Base-by-base conservation (phyloP, 2,329 filamentous ascomycete genomes). In the Clonostachys chloroleuca region DNA sequence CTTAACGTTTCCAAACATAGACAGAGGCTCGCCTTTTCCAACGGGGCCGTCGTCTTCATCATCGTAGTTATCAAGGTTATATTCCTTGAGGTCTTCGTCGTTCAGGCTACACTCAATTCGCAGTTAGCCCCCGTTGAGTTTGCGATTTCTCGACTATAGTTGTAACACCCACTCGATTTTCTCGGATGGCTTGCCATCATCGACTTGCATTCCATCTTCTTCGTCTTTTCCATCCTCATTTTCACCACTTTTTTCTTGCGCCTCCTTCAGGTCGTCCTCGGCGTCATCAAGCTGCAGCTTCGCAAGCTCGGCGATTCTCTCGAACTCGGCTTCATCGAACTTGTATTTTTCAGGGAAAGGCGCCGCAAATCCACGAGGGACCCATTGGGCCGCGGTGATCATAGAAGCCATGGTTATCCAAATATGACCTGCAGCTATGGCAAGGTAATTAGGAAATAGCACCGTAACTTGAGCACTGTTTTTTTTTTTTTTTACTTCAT, bases 1-100 rank as follows among this genome's bases (percentile, higher is more conserved):
- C 68, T 94, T 95, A 63, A 95, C 82, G 63, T 96, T 96, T 61
- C 92, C 91, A 63, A 99, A 97, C 81, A 96, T 96, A 58, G 85
- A 86, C 78, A 94, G 86, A 46, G 85, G 80, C 59, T 89, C 85
- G 44, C 80, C 83, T 16, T 69, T 68, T 18, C 74, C 75, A 34
- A 56, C 54, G 30, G 63, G 61, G 16, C 61, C 65, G 14, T 89
- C 81, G 33, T 83, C 84, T 42, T 94, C 88, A 56, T 94, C 87
- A 59, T 99, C 94, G 66, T 99, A 99, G 67, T 96, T 84, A 54
- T 97, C 92, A 47, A 99, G 79, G 62, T 99, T 86, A 69, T 96
- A 99, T 68, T 99, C 91, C 68, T 92, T 94, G 44, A 99, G 77
- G 63, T 96, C 92, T 55, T 95, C 89, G 61, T 96, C 90, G 53